A percentile compares a stretch with the other conserved stretches of the same genome.
phyloP scores from a whole-genome alignment of 441 rosid species.

The Pelargonium myrrhifolium region DNA sequence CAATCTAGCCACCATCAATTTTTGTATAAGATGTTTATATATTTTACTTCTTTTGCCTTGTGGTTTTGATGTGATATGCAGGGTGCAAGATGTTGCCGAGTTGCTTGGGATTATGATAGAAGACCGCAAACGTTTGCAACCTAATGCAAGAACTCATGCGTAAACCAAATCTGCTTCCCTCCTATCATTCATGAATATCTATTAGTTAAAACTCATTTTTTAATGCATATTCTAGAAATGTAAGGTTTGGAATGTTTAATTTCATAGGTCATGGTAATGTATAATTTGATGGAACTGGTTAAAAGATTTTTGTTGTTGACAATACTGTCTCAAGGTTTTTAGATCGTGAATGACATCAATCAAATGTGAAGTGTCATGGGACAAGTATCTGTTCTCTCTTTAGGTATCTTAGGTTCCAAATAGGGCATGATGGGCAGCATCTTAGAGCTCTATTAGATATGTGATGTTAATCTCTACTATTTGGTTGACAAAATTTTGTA shows the following conservation, averaged over 20 bases:
- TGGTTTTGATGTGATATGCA: conserved; percentile 28
- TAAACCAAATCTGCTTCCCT: conserved; percentile 31
- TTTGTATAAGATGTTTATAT: background rate
- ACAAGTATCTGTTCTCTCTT: background rate
- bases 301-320: background rate
- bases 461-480: background rate
- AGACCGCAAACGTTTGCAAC: conserved; percentile 81
- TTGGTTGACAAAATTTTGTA: background rate
- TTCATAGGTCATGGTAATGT: background rate
- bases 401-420: background rate
- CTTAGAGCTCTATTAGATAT: background rate
- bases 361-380: background rate
- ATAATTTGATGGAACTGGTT: background rate
- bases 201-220: background rate
- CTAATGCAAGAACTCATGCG: conserved; percentile 83
- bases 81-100: conserved; percentile 95
- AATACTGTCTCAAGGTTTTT: background rate
- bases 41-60: background rate
- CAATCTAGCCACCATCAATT: too few relatives aligned
- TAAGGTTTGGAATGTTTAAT: conserved; percentile 2
- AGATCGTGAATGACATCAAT: background rate
- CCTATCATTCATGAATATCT: background rate
- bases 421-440: background rate
- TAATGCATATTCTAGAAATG: background rate
- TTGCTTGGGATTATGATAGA: conserved; percentile 98